A percentile compares a stretch with the other conserved stretches of the same genome.
phyloP scores from a whole-genome alignment of 768 basidiomycete genomes.

The Lactarius deliciosus region DNA sequence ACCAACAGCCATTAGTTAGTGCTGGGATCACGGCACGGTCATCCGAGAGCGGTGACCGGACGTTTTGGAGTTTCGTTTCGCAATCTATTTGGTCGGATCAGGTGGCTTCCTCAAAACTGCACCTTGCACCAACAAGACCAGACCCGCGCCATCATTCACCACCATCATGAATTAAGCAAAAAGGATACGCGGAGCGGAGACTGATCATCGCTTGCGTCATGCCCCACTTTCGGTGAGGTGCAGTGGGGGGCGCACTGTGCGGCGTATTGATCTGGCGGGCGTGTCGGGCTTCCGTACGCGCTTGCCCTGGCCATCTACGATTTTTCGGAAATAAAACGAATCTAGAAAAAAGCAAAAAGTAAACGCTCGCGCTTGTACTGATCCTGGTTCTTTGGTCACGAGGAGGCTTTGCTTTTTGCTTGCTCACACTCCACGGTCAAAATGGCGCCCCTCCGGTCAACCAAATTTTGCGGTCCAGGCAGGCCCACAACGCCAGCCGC shows the following conservation, averaged over 20 bases:
- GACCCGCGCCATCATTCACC: not conserved
- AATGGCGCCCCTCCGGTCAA: not conserved
- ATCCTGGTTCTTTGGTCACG: not conserved
- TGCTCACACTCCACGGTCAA: not conserved
- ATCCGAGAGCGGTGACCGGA: not conserved
- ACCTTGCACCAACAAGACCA: not conserved
- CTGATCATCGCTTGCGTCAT: not conserved
- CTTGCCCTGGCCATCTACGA: not conserved
- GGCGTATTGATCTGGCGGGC: not conserved
- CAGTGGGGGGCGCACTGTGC: not conserved
- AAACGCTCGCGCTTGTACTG: not conserved
- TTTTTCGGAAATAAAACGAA: not conserved
- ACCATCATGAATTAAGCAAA: not conserved
- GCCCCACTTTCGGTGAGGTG: not conserved
- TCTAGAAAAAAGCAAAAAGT: not conserved
- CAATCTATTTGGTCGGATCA: not conserved
- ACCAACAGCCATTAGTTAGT: not conserved
- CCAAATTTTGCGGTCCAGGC: not conserved
- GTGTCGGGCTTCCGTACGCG: not conserved
- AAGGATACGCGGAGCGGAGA: not conserved
- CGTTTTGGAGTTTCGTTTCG: not conserved
- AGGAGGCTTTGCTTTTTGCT: not conserved
- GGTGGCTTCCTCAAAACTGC: not conserved
- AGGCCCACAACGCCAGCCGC: not conserved
- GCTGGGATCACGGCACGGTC: not conserved